Base-by-base conservation (phyloP, 2,329 filamentous ascomycete genomes). In the Cucurbitaria berberidis region DNA sequence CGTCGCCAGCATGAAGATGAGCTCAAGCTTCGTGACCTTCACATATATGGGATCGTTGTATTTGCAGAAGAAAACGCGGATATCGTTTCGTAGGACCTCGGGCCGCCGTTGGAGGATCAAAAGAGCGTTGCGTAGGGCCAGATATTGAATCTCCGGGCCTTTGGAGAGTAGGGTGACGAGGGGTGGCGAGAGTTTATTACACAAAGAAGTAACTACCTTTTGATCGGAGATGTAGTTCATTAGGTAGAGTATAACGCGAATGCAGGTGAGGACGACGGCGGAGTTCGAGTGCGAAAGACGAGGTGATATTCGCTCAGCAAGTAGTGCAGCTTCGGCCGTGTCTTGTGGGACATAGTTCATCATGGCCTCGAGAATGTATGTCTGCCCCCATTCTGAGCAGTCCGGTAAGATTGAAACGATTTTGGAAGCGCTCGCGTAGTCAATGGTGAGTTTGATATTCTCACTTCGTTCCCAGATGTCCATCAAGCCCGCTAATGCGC, bases 41-140 rank as follows among this genome's bases (percentile, higher is more conserved):
- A 99, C 95, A 74, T 98, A 99, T 60, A 99, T 99, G 0, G 95
- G 95, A 71, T 99, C 95, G 74, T 99, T 99, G 78, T 99, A 99
- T 82, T 99, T 99, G 86, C 95, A 99, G 78, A 99, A 99, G 79
- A 99, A 99, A 27, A 99, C 95, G 41, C 95, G 87, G 58, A 99
- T 98, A 75, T 99, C 95, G 76, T 97, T 98, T 59, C 92, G 86
- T 48, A 99, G 78, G 8, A 99, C 93, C 69, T 98, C 95, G 0
- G 95, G 95, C 50, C 93, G 84, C 66, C 93, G 84, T 74, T 99
- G 95, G 46, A 99, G 80, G 63, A 99, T 99, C 13, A 99, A 82
- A 2, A 99, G 83, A 0, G 95, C 95, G 72, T 99, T 99, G 59
- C 95, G 84, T 16, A 99, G 83, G 0, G 95, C 95, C 6, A 99